Base-by-base conservation (phyloP, 2,329 filamentous ascomycete genomes). In the Calonectria pseudoreteaudii region DNA sequence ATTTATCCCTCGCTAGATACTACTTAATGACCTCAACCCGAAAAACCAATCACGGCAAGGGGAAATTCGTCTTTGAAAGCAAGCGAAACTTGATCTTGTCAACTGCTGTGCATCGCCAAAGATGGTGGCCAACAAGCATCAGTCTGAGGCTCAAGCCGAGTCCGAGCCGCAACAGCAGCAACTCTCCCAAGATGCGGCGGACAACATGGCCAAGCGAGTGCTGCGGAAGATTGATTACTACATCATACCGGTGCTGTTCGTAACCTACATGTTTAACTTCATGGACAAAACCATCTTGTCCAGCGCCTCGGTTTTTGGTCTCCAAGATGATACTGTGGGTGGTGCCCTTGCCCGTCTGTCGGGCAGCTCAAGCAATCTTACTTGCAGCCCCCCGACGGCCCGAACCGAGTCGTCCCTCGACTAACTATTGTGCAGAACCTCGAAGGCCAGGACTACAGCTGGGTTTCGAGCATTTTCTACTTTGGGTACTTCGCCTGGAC, bases 281-380 rank as follows among this genome's bases (percentile, higher is more conserved):
- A 90, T 92, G 85, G 91, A 92, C 81, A 92, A 92, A 79, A 88
- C 87, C 0, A 90, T 90, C 70, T 79, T 91, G 2, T 89, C 88
- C 0, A 90, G 87, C 73, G 90, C 90, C 0, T 85, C 89, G 4
- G 89, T 92, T 0, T 91, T 92, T 76, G 90, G 89, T 0, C 79
- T 91, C 20, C 83, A 84, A 10, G 82, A 89, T 1, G 90, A 91
- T 75, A 87, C 83, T 11, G 83, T 84, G 50, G 52, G 80, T 70
- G 26, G n/a, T n/a, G n/a, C n/a, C 26, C 31, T 3, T 26, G 47
- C 13, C 14, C 16, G n/a, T n/a, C n/a, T 8, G 18, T 47, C 10
- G 23, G 28, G 50, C 26, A 18, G 18, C 50, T 20, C 13, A 18
- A 11, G 41, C 41, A 47, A 47, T 47, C 41, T 47, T n/a, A 47